Conservation (phyloP, 2,329 filamentous ascomycete species). For the Fonsecaea erecta region DNA sequence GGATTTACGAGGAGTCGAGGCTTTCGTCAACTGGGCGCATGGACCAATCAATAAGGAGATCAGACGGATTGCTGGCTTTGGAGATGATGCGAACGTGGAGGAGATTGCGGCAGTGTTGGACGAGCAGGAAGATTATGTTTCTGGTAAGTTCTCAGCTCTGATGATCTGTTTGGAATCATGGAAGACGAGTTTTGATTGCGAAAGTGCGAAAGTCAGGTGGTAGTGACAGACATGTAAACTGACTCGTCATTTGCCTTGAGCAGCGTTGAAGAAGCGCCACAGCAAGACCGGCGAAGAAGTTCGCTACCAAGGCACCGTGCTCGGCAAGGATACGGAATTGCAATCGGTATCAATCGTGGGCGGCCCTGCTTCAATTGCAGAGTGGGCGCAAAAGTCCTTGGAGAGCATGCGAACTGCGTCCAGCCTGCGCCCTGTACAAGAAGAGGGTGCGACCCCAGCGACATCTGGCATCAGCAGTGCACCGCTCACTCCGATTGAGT, state of each 20-base stretch:
- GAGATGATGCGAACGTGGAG: constrained; percentile 57
- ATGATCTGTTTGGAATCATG: neutral
- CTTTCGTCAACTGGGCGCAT: constrained; percentile 78
- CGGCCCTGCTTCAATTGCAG: constrained; percentile 69
- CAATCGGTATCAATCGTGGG: constrained; percentile 79
- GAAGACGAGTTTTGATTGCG: neutral
- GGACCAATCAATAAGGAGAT: constrained; percentile 79
- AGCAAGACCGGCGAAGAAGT: constrained; percentile 86
- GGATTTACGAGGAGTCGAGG: constrained; percentile 76
- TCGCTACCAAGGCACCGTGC: constrained; percentile 80
- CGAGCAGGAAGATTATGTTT: constrained; percentile 72
- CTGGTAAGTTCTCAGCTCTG: constrained; percentile 54
- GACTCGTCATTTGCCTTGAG: neutral
- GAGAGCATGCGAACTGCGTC: constrained; percentile 5
- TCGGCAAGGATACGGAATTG: constrained; percentile 74
- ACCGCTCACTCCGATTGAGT: constrained; percentile 29
- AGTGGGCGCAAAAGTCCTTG: constrained; percentile 57
- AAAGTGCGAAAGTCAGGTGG: neutral
- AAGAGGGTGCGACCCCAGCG: constrained; percentile 30
- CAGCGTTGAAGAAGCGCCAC: constrained; percentile 87
- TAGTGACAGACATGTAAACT: constrained; percentile 19
- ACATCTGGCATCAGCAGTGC: constrained; percentile 36
- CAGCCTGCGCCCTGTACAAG: neutral
- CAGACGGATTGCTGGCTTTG: constrained; percentile 75
- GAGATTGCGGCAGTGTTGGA: constrained; percentile 50